Percentiles rank a stretch among this genome's conserved stretches.
These are phyloP conservation scores for Calcarisporium arbuscula DNA, from an alignment of 2,329 filamentous ascomycete species.

Conservation along the genomic window DNA sequence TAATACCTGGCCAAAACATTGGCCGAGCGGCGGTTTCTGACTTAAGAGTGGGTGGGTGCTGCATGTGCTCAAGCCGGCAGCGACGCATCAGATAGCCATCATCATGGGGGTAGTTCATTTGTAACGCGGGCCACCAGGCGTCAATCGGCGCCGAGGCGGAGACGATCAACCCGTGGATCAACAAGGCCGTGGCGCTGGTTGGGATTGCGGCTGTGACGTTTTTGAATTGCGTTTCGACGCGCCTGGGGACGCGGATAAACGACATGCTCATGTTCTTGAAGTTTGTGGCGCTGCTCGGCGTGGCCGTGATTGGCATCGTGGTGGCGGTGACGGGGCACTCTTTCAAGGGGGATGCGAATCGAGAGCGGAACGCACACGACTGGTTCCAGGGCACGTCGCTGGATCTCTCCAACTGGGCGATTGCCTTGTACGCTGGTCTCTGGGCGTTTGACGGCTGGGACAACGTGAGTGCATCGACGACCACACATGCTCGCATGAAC, in stretches of 20 bases:
- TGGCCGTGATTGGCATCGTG: constrained; percentile 82
- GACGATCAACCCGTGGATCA: constrained; percentile 77
- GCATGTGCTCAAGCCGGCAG: constrained; percentile 90
- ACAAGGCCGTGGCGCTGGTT: constrained; percentile 76
- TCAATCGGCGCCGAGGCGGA: constrained; percentile 84
- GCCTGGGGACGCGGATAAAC: constrained; percentile 77
- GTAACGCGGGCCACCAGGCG: no score
- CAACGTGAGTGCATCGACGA: constrained; percentile 58
- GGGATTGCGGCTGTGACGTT: constrained; percentile 73
- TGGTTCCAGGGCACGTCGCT: constrained; percentile 86
- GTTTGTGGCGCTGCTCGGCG: constrained; percentile 79
- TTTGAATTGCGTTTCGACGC: constrained; percentile 87
- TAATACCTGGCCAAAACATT: constrained; percentile 96
- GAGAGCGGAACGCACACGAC: constrained; percentile 77
- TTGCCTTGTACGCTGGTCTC: constrained; percentile 88
- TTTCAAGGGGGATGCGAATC: constrained; percentile 65
- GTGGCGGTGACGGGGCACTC: constrained; percentile 83
- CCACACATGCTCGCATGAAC: background rate
- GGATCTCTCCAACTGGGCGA: constrained; percentile 80
- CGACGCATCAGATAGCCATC: constrained; percentile 87
- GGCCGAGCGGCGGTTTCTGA: constrained; percentile 88
- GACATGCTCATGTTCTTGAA: constrained; percentile 97
- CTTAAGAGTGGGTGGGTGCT: constrained; percentile 96
- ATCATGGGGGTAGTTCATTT: constrained; percentile 96
- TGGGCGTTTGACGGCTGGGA: constrained; percentile 99